Base-by-base conservation (phyloP, 2,329 filamentous ascomycete genomes). In the Aureobasidium musti region DNA sequence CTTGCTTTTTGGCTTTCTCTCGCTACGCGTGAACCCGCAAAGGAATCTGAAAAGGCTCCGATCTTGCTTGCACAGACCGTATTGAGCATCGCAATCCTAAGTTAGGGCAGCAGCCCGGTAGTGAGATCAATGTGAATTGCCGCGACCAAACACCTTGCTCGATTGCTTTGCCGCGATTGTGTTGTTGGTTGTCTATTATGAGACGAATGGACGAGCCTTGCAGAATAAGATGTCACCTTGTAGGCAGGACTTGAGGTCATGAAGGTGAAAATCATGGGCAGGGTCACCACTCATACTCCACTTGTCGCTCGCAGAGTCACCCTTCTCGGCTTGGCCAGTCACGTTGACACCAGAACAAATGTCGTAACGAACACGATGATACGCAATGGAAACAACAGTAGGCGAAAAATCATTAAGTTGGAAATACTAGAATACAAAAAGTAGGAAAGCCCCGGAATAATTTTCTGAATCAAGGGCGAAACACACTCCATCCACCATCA, bases 381-480 rank as follows among this genome's bases (percentile, higher is more conserved):
- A 43, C 30, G 21, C 53, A 57, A 21, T 35, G 37, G 23, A 30
- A 26, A 43, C 6, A 26, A 19, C 1, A 57, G 33, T 57, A 35
- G n/a, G 21, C 26, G 37, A 43, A 57, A 57, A 43, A 43, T 57
- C 35, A 57, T 54, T 56, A n/a, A 56, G 35, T 54, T 41, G 52
- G 26, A 41, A 56, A 45, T 33, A 60, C 39, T 60, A 60, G 56
- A 45, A 21, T 47, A 60, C 56, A 60, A 26, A 57, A 47, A 49
- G 11, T 21, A 49, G 30, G 37, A 37, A 59, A 59, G 43, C 54
- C 37, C 21, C n/a, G 53, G 21, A 56, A 19, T 26, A 14, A 47
- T 61, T 23, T 37, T 50, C 23, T 61, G 21, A 4, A 39, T 52
- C 45, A 63, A 52, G 59, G 19, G 26, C 30, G 5, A 39, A 63